Conservation (phyloP, 306 rosid species). For the Arachis hypogaea region DNA sequence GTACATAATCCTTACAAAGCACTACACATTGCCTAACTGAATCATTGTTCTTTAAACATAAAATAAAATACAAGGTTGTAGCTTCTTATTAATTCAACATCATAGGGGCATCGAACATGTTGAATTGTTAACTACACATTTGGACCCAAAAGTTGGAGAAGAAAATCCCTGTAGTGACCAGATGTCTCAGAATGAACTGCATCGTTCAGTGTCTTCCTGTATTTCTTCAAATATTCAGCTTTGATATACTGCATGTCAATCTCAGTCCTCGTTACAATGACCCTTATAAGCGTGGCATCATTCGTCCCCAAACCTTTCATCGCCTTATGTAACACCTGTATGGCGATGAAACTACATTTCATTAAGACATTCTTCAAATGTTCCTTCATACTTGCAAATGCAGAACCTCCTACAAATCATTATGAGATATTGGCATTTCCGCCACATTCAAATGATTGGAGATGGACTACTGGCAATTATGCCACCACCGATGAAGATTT, state of each 20-base stretch:
- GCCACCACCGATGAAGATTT: not conserved
- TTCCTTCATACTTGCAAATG: constrained; percentile 1
- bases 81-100: not conserved
- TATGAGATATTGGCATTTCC: not conserved
- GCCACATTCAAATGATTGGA: not conserved
- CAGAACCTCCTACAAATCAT: constrained; percentile 25
- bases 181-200: constrained; percentile 81
- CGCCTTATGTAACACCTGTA: constrained; percentile 63
- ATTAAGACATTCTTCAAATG: not conserved
- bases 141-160: constrained; percentile 69
- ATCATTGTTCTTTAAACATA: not conserved
- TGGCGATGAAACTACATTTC: not conserved
- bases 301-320: constrained; percentile 80
- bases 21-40: not conserved
- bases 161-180: constrained; percentile 65
- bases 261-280: constrained; percentile 74
- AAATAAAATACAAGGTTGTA: not conserved
- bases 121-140: constrained; percentile 34
- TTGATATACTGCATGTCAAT: constrained; percentile 80
- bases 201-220: constrained; percentile 57
- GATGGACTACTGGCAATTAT: too few relatives aligned
- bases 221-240: constrained; percentile 59
- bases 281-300: constrained; percentile 57
- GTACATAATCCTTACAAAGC: constrained; percentile 21
- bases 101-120: constrained; percentile 9